A percentile compares a stretch with the other conserved stretches of the same genome.
Evolutionary conservation across 176 grass and related monocot species (phyloP).

Genomic region (Eragrostis nindensis): DNA sequence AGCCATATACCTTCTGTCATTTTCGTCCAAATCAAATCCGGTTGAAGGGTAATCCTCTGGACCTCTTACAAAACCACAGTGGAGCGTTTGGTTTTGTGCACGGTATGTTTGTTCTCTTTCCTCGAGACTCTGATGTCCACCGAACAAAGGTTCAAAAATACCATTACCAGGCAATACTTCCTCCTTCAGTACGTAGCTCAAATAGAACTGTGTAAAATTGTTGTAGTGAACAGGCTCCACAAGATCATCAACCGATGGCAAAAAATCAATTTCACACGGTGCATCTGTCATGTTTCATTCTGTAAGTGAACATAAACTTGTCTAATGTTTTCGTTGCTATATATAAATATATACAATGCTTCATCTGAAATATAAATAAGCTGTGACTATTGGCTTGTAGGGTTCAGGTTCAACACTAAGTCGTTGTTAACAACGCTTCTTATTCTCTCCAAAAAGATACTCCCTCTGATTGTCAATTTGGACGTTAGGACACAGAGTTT

Average conservation of each 20-base stretch:
- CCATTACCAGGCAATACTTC: slow-evolving; percentile 25
- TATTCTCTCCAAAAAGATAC: background rate
- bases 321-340: background rate
- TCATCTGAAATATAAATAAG: slow-evolving; percentile 16
- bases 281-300: slow-evolving; percentile 65
- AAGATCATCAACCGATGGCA: slow-evolving; percentile 58
- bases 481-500: too few species aligned
- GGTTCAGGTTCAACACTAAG: background rate
- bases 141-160: slow-evolving; percentile 57
- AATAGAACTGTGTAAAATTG: slow-evolving; percentile 75
- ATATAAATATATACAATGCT: slow-evolving; percentile 5
- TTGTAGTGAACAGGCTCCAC: slow-evolving; percentile 56
- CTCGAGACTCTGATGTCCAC: slow-evolving; percentile 67
- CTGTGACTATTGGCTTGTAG: background rate
- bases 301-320: slow-evolving; percentile 30
- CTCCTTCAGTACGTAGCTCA: slow-evolving; percentile 66
- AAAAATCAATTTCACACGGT: slow-evolving; percentile 74
- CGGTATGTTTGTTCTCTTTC: slow-evolving; percentile 76
- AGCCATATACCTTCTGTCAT: slow-evolving; percentile 68
- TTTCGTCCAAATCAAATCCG: slow-evolving; percentile 78
- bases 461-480: too few species aligned
- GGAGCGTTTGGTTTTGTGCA: slow-evolving; percentile 77
- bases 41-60: slow-evolving; percentile 52
- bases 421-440: background rate
- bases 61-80: slow-evolving; percentile 81